Evolutionary conservation across 2,329 filamentous ascomycete genomes (phyloP).

Genomic region (Trichoderma guizhouense): DNA sequence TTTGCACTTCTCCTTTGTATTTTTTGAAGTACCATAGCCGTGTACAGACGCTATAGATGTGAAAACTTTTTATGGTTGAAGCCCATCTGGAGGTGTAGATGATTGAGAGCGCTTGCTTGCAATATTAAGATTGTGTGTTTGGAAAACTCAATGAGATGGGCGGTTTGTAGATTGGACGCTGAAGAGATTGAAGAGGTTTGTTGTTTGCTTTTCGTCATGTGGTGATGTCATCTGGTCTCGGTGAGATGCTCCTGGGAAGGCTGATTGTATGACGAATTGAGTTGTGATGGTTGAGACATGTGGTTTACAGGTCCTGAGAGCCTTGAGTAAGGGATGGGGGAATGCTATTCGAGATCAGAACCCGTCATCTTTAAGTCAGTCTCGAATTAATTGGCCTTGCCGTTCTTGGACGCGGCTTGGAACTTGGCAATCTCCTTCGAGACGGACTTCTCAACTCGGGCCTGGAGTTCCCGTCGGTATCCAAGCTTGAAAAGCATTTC

Average conservation of each 20-base stretch:
- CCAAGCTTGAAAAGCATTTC: slow-evolving; percentile 87
- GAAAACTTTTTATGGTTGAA: not conserved
- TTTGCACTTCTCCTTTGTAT: not conserved
- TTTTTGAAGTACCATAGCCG: not conserved
- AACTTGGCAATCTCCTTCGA: slow-evolving; percentile 74
- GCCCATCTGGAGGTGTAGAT: not conserved
- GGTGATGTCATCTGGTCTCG: not conserved
- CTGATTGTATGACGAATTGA: not conserved
- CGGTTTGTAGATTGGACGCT: not conserved
- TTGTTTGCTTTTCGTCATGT: not conserved
- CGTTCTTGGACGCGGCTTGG: slow-evolving; percentile 53
- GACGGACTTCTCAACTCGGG: slow-evolving; percentile 73
- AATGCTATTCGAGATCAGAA: not conserved
- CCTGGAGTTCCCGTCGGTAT: slow-evolving; percentile 83
- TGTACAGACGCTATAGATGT: not conserved
- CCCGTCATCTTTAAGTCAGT: not conserved
- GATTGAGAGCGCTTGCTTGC: slow-evolving; percentile 16
- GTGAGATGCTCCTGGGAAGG: not conserved
- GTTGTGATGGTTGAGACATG: not conserved
- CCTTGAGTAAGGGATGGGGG: not conserved
- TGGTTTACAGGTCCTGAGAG: not conserved
- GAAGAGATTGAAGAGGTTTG: not conserved
- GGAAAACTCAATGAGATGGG: not conserved
- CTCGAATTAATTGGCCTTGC: slow-evolving; percentile 47
- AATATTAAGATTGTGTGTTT: slow-evolving; percentile 3